phyloP scores from a whole-genome alignment of 257 asterid genomes.

The Solanum etuberosum region DNA sequence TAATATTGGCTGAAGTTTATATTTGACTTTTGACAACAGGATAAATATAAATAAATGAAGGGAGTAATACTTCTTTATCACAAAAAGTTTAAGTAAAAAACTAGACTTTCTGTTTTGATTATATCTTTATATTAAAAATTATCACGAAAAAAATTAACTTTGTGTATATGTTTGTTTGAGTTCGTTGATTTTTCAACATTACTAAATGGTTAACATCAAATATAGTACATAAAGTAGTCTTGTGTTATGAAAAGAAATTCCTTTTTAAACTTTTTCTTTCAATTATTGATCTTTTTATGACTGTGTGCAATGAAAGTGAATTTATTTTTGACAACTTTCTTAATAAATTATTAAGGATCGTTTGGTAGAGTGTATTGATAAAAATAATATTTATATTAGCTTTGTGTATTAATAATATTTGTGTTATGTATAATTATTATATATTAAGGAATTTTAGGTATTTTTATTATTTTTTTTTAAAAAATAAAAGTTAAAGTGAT shows the following conservation, averaged over 20 bases:
- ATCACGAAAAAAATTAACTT: neutral
- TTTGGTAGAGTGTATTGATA: neutral
- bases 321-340: neutral
- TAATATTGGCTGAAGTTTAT: too few relatives aligned
- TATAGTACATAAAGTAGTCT: neutral
- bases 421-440: too few relatives aligned
- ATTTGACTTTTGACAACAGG: too few relatives aligned
- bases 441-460: neutral
- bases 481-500: neutral
- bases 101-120: too few relatives aligned
- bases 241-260: neutral
- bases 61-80: neutral
- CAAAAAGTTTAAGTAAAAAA: neutral
- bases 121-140: too few relatives aligned
- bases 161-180: neutral
- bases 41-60: neutral
- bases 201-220: neutral
- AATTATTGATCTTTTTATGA: neutral
- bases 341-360: neutral
- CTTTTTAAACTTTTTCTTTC: neutral
- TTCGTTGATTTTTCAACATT: neutral
- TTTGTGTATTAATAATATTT: too few relatives aligned
- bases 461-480: too few relatives aligned
- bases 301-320: neutral
- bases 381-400: too few relatives aligned